Conservation (phyloP, 1,139 yeast species). For the Suhomyces kunorum region DNA sequence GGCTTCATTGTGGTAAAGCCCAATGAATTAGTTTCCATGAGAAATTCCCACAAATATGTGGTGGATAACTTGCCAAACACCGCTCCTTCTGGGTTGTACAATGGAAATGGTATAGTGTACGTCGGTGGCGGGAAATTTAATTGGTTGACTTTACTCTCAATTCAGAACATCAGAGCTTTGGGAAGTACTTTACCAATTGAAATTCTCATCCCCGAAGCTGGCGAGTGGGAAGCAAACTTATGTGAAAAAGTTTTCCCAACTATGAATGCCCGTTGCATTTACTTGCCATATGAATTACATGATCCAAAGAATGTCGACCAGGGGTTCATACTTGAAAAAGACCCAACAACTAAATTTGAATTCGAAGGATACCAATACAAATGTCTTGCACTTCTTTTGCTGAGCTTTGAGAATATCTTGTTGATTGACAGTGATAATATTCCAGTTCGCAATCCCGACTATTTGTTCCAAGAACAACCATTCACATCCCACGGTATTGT, state of each 20-base stretch:
- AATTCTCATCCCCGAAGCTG: conserved; percentile 66
- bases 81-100: conserved; percentile 50
- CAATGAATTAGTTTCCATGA: conserved; percentile 49
- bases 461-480: conserved; percentile 26
- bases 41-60: conserved; percentile 53
- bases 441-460: conserved; percentile 60
- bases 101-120: conserved; percentile 77
- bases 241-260: conserved; percentile 68
- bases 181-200: conserved; percentile 76
- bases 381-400: conserved; percentile 69
- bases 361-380: conserved; percentile 80
- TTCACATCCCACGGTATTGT: conserved; percentile 36
- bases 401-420: conserved; percentile 76
- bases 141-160: conserved; percentile 67
- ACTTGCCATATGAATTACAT: conserved; percentile 59
- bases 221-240: conserved; percentile 68
- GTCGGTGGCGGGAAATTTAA: conserved; percentile 83
- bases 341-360: conserved; percentile 32
- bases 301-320: conserved; percentile 13
- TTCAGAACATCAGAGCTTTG: conserved; percentile 61
- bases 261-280: conserved; percentile 68
- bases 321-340: conserved; percentile 12
- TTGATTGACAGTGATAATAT: conserved; percentile 77
- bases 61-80: conserved; percentile 50
- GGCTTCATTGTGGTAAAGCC: conserved; percentile 54